Evolutionary conservation across 2,329 filamentous ascomycete genomes (phyloP).

Genomic region (Colletotrichum sp.): DNA sequence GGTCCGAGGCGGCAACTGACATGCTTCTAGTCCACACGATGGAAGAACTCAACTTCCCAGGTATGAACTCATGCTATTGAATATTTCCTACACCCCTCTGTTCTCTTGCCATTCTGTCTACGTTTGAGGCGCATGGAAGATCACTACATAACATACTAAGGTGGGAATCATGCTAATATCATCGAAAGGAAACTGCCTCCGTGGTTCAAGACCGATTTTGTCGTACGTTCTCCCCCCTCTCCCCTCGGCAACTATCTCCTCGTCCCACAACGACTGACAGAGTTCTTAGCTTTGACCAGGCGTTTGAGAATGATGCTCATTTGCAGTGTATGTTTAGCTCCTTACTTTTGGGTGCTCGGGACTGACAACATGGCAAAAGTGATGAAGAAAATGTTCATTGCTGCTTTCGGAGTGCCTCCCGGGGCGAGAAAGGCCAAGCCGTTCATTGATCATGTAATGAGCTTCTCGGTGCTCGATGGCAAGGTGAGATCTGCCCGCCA

Average conservation of each 20-base stretch:
- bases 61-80: conserved; percentile 72
- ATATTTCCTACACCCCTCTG: conserved; percentile 43
- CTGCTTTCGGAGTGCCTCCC: conserved; percentile 83
- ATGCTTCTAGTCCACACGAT: conserved; percentile 80
- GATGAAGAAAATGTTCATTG: conserved; percentile 88
- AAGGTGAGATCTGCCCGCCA: conserved; percentile 53
- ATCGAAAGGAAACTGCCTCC: conserved; percentile 76
- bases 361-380: conserved; percentile 38
- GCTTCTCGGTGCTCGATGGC: conserved; percentile 87
- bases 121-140: not conserved
- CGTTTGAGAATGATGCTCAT: conserved; percentile 83
- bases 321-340: conserved; percentile 48
- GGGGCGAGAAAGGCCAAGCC: conserved; percentile 90
- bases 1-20: conserved; percentile 25
- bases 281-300: conserved; percentile 72
- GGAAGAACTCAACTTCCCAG: conserved; percentile 95
- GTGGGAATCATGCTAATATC: conserved; percentile 42
- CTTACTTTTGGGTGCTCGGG: not conserved
- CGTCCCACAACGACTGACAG: not conserved
- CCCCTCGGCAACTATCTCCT: not conserved
- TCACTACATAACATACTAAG: not conserved
- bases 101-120: not conserved
- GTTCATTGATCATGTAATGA: conserved; percentile 94
- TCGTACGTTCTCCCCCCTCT: conserved; percentile 45
- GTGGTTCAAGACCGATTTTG: conserved; percentile 70